Evolutionary conservation across 2,329 filamentous ascomycete genomes (phyloP).

Genomic region (Diplodia mutila): DNA sequence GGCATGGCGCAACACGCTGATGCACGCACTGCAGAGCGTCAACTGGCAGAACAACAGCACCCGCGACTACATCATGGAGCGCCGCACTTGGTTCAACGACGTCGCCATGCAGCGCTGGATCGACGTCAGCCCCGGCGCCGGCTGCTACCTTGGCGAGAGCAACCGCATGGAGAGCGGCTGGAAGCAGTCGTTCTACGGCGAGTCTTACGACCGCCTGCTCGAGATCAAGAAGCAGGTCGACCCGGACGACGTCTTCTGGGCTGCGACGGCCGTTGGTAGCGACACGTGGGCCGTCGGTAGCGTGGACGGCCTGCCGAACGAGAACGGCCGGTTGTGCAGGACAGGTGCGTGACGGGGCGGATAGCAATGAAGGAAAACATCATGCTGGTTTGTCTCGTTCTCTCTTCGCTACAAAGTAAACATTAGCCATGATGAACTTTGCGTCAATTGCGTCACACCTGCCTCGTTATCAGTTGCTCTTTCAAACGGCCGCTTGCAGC

Average conservation of each 20-base stretch:
- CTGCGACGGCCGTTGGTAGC: conserved; percentile 33
- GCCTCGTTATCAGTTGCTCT: not conserved
- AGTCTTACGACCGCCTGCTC: conserved; percentile 31
- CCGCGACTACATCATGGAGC: conserved; percentile 23
- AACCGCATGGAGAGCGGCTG: conserved; percentile 35
- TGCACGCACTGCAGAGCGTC: conserved; percentile 31
- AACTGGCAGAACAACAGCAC: conserved; percentile 40
- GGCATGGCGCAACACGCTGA: conserved; percentile 32
- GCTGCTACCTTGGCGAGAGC: conserved; percentile 38
- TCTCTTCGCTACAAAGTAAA: not conserved
- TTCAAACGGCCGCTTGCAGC: too few relatives aligned
- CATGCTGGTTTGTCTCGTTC: too few relatives aligned
- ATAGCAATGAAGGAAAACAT: not conserved
- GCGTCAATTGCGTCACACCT: not conserved
- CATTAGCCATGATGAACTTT: not conserved
- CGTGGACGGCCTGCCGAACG: conserved; percentile 29
- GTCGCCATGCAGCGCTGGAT: conserved; percentile 15
- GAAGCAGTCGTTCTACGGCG: conserved; percentile 35
- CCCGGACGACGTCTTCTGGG: conserved; percentile 34
- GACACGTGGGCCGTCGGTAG: conserved; percentile 33
- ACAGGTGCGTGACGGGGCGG: conserved; percentile 2
- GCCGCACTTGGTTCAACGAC: conserved; percentile 19
- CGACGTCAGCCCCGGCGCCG: conserved; percentile 27
- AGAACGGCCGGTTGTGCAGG: conserved; percentile 29
- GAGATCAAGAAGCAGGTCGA: conserved; percentile 34